phyloP scores from a whole-genome alignment of 495 filamentous ascomycete species.

The Penicillium lividum region DNA sequence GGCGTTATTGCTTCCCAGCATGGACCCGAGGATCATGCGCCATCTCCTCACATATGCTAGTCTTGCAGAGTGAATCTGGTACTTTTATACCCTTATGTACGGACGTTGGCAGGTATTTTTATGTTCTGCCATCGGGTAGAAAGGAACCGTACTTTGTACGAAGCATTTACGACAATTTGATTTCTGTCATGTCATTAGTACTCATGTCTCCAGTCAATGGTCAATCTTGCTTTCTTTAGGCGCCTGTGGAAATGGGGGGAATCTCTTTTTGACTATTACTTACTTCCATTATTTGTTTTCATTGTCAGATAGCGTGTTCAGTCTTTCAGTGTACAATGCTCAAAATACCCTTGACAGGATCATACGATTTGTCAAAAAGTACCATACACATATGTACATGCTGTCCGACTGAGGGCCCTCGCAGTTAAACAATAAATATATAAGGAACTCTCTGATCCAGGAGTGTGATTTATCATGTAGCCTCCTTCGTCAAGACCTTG shows the following conservation, averaged over 20 bases:
- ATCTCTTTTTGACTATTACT: slow-evolving; percentile 15
- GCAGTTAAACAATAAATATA: too few species aligned
- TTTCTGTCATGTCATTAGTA: slow-evolving; percentile 36
- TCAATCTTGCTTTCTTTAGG: slow-evolving; percentile 21
- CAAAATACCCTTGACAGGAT: slow-evolving; percentile 43
- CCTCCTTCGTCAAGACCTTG: neutral
- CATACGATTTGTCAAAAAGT: slow-evolving; percentile 11
- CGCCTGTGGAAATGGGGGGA: slow-evolving; percentile 28
- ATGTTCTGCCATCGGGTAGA: slow-evolving; percentile 1
- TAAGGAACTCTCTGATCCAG: too few species aligned
- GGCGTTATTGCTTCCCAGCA: slow-evolving; percentile 63
- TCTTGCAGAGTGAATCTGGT: slow-evolving; percentile 50
- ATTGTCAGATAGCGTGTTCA: slow-evolving; percentile 41
- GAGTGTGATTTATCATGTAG: too few species aligned
- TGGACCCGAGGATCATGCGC: slow-evolving; percentile 62
- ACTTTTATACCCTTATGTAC: slow-evolving; percentile 5
- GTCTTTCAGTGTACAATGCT: slow-evolving; percentile 44
- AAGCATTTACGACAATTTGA: slow-evolving; percentile 27
- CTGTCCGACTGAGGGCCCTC: too few species aligned
- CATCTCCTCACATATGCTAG: slow-evolving; percentile 72
- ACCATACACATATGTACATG: neutral
- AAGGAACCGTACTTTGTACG: slow-evolving; percentile 3
- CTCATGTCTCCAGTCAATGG: slow-evolving; percentile 32
- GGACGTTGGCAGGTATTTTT: neutral
- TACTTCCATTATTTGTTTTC: slow-evolving; percentile 22